phyloP scores from a whole-genome alignment of 768 basidiomycete species.

The Rhodotorula diobovata region DNA sequence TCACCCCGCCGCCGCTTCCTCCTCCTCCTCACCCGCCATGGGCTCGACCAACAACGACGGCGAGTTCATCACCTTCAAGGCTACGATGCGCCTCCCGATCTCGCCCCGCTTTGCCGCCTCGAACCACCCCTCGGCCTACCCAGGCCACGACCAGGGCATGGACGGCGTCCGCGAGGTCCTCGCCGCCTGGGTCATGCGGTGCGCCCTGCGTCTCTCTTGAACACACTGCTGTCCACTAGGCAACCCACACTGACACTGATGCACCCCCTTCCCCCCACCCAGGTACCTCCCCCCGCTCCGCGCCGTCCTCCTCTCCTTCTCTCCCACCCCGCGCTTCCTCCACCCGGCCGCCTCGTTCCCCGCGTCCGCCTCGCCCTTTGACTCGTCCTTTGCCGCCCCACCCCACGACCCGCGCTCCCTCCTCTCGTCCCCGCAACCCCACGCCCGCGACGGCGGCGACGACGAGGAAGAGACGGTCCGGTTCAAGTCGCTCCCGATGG shows the following conservation, averaged over 20 bases:
- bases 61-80: constrained; percentile 41
- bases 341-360: constrained; percentile 34
- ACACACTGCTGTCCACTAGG: not conserved
- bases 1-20: constrained; percentile 12
- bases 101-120: constrained; percentile 32
- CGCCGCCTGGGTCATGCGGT: constrained; percentile 52
- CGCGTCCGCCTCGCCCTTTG: constrained; percentile 17
- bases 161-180: constrained; percentile 50
- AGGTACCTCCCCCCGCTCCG: constrained; percentile 50
- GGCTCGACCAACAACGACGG: not conserved
- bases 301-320: constrained; percentile 50
- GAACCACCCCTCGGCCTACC: constrained; percentile 32
- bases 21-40: not conserved
- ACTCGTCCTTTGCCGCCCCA: not conserved
- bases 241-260: not conserved
- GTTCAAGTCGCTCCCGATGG: constrained; percentile 41
- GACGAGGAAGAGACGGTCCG: constrained; percentile 6
- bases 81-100: constrained; percentile 40
- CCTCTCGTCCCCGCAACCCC: not conserved
- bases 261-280: not conserved
- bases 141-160: constrained; percentile 43
- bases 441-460: not conserved
- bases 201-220: not conserved
- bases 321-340: constrained; percentile 45
- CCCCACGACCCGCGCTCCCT: not conserved